Evolutionary conservation across 2,329 filamentous ascomycete genomes (phyloP).

Genomic region (Rhynchosporium graminicola): DNA sequence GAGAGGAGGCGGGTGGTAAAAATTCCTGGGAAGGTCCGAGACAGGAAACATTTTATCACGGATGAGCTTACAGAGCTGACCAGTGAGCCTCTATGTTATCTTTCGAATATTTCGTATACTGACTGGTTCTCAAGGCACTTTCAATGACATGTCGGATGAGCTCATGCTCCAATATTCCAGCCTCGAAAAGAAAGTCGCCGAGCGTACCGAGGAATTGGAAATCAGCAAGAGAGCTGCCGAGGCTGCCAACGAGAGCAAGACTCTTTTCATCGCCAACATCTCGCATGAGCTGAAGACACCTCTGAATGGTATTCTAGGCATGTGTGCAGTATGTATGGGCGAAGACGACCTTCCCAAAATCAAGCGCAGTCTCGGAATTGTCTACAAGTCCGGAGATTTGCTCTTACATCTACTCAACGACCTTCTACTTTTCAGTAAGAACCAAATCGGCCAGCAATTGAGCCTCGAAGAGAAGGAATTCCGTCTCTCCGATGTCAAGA

Average conservation of each 20-base stretch:
- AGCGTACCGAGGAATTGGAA: slow-evolving; percentile 81
- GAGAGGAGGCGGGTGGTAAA: slow-evolving; percentile 59
- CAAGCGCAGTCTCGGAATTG: slow-evolving; percentile 80
- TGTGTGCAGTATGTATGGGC: slow-evolving; percentile 91
- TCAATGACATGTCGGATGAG: slow-evolving; percentile 94
- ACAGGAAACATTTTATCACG: slow-evolving; percentile 72
- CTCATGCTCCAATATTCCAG: slow-evolving; percentile 82
- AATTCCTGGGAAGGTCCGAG: slow-evolving; percentile 80
- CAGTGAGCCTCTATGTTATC: slow-evolving; percentile 19
- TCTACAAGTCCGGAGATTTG: slow-evolving; percentile 87
- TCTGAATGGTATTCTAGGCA: slow-evolving; percentile 91
- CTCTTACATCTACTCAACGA: slow-evolving; percentile 86
- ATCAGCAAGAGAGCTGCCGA: slow-evolving; percentile 90
- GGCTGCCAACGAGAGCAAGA: slow-evolving; percentile 96
- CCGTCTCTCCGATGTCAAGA: slow-evolving; percentile 76
- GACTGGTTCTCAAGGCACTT: slow-evolving; percentile 60
- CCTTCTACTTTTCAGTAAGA: slow-evolving; percentile 89
- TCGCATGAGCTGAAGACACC: slow-evolving; percentile 87
- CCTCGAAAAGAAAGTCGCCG: slow-evolving; percentile 80
- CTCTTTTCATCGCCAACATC: slow-evolving; percentile 95
- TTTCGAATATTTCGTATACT: slow-evolving; percentile 42
- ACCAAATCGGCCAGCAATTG: slow-evolving; percentile 85
- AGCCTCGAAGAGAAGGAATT: slow-evolving; percentile 85
- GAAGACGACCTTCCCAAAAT: slow-evolving; percentile 78
- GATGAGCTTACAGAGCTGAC: slow-evolving; percentile 76